A percentile compares a stretch with the other conserved stretches of the same genome.
Conservation (phyloP, 176 grass and related monocot genomes). For the Thalia dealbata region DNA sequence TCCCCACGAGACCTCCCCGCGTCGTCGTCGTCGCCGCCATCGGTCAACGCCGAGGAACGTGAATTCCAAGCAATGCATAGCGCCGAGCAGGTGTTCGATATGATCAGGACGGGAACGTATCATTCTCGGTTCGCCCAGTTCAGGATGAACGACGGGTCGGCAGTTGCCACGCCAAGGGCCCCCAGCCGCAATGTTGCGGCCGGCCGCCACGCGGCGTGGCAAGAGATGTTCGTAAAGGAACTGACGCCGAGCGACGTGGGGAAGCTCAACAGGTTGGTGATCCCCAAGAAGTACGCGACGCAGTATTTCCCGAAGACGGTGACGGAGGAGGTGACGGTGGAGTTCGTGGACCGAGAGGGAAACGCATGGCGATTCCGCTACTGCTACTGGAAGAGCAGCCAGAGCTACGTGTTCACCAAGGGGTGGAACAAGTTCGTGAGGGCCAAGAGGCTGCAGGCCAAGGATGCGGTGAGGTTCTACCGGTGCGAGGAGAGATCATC, state of each 20-base stretch:
- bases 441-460: slow-evolving; percentile 1
- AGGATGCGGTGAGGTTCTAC: slow-evolving; percentile 3
- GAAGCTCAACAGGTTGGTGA: slow-evolving; percentile 20
- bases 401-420: slow-evolving; percentile 21
- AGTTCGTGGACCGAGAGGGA: slow-evolving; percentile 4
- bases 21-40: background rate
- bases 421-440: slow-evolving; percentile 23
- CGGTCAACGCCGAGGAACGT: background rate
- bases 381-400: slow-evolving; percentile 26
- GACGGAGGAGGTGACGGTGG: background rate
- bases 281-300: slow-evolving; percentile 15
- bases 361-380: slow-evolving; percentile 2
- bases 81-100: background rate
- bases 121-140: background rate
- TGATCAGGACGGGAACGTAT: background rate
- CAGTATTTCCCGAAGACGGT: slow-evolving; percentile 2
- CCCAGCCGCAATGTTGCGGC: background rate
- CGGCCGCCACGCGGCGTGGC: background rate
- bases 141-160: background rate
- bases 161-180: background rate
- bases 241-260: slow-evolving; percentile 20
- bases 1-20: background rate
- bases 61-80: background rate
- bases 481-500: background rate
- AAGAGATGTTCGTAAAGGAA: slow-evolving; percentile 16